Conservation (phyloP, 768 basidiomycete genomes). For the Boletus pseudo-olivaceus region DNA sequence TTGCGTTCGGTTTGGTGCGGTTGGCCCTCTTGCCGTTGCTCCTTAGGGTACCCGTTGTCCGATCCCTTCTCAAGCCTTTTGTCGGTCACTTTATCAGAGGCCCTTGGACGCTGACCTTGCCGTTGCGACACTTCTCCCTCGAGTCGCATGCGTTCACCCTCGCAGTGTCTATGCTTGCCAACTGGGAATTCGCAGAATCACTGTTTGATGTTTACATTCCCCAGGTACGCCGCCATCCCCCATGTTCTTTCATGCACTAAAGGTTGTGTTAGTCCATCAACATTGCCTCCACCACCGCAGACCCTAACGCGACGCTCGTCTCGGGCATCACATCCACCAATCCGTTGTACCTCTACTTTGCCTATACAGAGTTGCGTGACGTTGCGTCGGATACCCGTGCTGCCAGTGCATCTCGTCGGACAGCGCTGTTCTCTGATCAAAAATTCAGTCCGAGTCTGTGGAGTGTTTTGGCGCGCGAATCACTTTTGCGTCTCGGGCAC, state of each 20-base stretch:
- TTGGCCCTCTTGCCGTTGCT: conserved; percentile 48
- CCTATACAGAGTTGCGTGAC: conserved; percentile 58
- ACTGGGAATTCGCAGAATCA: conserved; percentile 62
- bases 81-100: conserved; percentile 60
- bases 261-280: conserved; percentile 40
- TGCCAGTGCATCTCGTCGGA: conserved; percentile 42
- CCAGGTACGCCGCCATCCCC: conserved; percentile 38
- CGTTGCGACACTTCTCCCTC: conserved; percentile 43
- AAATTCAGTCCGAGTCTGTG: conserved; percentile 64
- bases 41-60: conserved; percentile 52
- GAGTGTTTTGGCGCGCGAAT: conserved; percentile 55
- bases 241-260: neutral
- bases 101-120: conserved; percentile 51
- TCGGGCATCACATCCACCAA: conserved; percentile 61
- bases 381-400: conserved; percentile 45
- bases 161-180: conserved; percentile 46
- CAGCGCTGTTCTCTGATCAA: conserved; percentile 63
- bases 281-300: conserved; percentile 42
- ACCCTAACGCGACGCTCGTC: conserved; percentile 54
- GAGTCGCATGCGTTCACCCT: conserved; percentile 49
- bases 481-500: conserved; percentile 55
- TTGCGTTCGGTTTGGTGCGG: conserved; percentile 46
- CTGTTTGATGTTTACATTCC: conserved; percentile 59
- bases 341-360: conserved; percentile 54
- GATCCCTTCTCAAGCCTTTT: conserved; percentile 53